Base-by-base conservation (phyloP, 768 basidiomycete genomes). In the Termitomyces sp. region DNA sequence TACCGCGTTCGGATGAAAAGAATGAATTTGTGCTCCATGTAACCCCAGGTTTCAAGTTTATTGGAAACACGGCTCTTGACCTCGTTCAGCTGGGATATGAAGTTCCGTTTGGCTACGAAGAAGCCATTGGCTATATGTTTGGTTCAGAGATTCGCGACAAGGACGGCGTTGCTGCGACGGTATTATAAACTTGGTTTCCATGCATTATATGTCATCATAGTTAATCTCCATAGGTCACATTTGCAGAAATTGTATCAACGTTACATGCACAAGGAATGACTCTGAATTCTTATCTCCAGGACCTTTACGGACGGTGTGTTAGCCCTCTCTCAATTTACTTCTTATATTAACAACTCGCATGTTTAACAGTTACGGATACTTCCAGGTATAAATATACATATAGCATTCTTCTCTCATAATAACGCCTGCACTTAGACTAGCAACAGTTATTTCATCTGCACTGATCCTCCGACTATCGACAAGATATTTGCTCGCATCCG, bases 91-190 rank as follows among this genome's bases (percentile, higher is more conserved):
- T 84, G 41, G 93, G 91, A 2, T 91, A 82, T 66, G 81, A 87
- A 44, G 86, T 88, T 10, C 83, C 82, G 0, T 94, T 95, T 66
- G 91, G 87, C 10, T 95, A 95, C 66, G 93, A 95, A 68, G 93
- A 95, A 72, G 93, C 94, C 1, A 94, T 95, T 56, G 93, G 93
- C 3, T 95, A 83, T 68, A 94, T 94, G 91, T 86, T 93, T 70
- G 90, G 91, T 30, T 75, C 82, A 14, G 76, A 85, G 30, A 83
- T 95, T 63, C 79, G 89, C 38, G 93, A 95, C 69, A 95, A 95
- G 69, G 93, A 95, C 68, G 93, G 93, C 2, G 83, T 95, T 54
- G 82, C 89, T 52, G 91, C 92, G 5, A 85, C 87, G 26, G 93
- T 93, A 64, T 65, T 43, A 71, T 66, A 40, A 43, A 3, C 13